A percentile compares a stretch with the other conserved stretches of the same genome.
Evolutionary conservation across 352 stramenopile genomes (phyloP).

Genomic region (Phytophthora sojae): DNA sequence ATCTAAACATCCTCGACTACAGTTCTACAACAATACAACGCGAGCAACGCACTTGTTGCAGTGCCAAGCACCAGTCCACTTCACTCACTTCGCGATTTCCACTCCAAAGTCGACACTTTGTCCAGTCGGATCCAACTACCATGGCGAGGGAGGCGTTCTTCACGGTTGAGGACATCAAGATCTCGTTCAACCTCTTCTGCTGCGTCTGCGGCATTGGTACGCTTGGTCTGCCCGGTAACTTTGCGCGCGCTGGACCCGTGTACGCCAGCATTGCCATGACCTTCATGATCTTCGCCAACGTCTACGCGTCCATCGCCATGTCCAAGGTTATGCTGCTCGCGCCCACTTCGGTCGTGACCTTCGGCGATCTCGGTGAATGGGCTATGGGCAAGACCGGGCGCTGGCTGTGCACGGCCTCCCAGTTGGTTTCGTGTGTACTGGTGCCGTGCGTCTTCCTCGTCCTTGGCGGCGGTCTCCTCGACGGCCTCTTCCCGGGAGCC

Average conservation of each 20-base stretch:
- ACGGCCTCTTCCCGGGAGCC: slow-evolving; percentile 44
- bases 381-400: slow-evolving; percentile 42
- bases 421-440: slow-evolving; percentile 48
- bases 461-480: slow-evolving; percentile 34
- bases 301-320: slow-evolving; percentile 40
- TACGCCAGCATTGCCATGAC: slow-evolving; percentile 50
- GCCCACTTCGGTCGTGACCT: slow-evolving; percentile 28
- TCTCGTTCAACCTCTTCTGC: slow-evolving; percentile 51
- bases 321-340: slow-evolving; percentile 43
- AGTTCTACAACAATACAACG: slow-evolving; percentile 3
- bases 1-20: slow-evolving; percentile 16
- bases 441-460: slow-evolving; percentile 47
- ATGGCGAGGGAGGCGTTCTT: slow-evolving; percentile 43
- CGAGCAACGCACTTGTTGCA: slow-evolving; percentile 12
- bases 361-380: slow-evolving; percentile 40
- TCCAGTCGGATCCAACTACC: slow-evolving; percentile 25
- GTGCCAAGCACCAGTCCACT: slow-evolving; percentile 1
- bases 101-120: slow-evolving; percentile 14
- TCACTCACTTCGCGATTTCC: slow-evolving; percentile 21
- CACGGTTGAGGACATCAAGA: slow-evolving; percentile 36
- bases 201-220: slow-evolving; percentile 68
- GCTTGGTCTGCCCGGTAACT: slow-evolving; percentile 67
- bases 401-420: slow-evolving; percentile 49
- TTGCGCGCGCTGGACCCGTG: slow-evolving; percentile 51
- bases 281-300: slow-evolving; percentile 60